Base-by-base conservation (phyloP, 352 stramenopile genomes). In the Phytophthora nicotianae region DNA sequence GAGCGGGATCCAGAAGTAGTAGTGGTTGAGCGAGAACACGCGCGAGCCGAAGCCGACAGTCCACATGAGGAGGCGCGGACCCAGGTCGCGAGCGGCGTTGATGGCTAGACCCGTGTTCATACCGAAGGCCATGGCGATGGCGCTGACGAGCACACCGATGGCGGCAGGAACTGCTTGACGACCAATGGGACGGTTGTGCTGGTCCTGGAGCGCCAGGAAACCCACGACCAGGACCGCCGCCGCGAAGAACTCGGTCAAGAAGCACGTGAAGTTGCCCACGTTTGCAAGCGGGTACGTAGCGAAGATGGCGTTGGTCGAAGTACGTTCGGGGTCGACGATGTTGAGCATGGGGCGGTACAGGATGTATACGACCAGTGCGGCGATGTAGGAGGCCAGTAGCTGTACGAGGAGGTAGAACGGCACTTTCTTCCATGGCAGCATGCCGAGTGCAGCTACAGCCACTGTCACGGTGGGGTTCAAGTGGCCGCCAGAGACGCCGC, bases 51-150 rank as follows among this genome's bases (percentile, higher is more conserved):
- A 91, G 50, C 82, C 82, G 50, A 79, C 77, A n/a, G 83, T 61
- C 9, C 68, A 65, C 24, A 82, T 91, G 68, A 89, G 86, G 9
- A 91, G 8, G 13, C 82, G 82, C 27, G 82, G 82, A 6, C 75
- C 70, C 51, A 92, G 86, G 58, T 92, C 83, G 45, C 83, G 81
- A 17, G 81, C 81, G 11, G 79, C 81, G 58, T 92, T 92, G 50
- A 88, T 66, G 13, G 83, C 79, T 42, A 90, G 89, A 13, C 83
- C 81, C 33, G 83, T n/a, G 26, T 32, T 32, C 26, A 32, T n/a
- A n/a, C 74, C 83, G 43, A 92, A 92, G 4, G 75, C 88, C 38
- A 91, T 78, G 10, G 83, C 83, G 50, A 91, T 91, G 24, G 80
- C 79, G 14, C 75, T 79, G 33, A 90, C 72, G n/a, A 90, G 74